phyloP scores from a whole-genome alignment of 2,329 filamentous ascomycete species.

The Teratosphaeria nubilosa region DNA sequence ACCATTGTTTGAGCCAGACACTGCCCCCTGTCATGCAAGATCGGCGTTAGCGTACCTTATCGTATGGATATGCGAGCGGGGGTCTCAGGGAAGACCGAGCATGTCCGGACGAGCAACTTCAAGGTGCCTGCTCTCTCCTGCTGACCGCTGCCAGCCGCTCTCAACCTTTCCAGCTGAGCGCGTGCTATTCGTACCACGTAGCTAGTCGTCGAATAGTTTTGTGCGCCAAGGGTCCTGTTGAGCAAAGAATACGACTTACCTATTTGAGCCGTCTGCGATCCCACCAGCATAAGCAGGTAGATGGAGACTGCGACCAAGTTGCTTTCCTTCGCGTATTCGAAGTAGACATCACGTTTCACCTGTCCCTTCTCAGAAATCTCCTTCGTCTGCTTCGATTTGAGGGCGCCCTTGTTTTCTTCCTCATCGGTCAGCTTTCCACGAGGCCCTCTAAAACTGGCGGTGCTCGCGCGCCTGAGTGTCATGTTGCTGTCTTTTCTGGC shows the following conservation, averaged over 20 bases:
- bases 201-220: too few species aligned
- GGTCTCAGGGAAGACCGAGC: slow-evolving; percentile 8
- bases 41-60: slow-evolving; percentile 13
- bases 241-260: slow-evolving; percentile 39
- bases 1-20: slow-evolving; percentile 91
- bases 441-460: slow-evolving; percentile 78
- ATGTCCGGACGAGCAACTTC: slow-evolving; percentile 9
- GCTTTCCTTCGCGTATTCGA: slow-evolving; percentile 89
- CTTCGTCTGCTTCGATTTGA: slow-evolving; percentile 74
- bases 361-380: slow-evolving; percentile 91
- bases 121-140: background rate
- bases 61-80: background rate
- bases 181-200: too few species aligned
- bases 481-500: slow-evolving; percentile 58
- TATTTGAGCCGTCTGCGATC: slow-evolving; percentile 72
- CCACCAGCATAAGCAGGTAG: slow-evolving; percentile 67
- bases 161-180: background rate
- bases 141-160: background rate
- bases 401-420: slow-evolving; percentile 44
- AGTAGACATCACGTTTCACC: slow-evolving; percentile 93
- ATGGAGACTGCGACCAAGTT: slow-evolving; percentile 74
- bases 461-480: slow-evolving; percentile 81
- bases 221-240: background rate
- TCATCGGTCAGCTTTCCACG: slow-evolving; percentile 79
- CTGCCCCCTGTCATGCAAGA: slow-evolving; percentile 51